Evolutionary conservation across 768 basidiomycete genomes (phyloP).

Genomic region (Podaxis rugospora): DNA sequence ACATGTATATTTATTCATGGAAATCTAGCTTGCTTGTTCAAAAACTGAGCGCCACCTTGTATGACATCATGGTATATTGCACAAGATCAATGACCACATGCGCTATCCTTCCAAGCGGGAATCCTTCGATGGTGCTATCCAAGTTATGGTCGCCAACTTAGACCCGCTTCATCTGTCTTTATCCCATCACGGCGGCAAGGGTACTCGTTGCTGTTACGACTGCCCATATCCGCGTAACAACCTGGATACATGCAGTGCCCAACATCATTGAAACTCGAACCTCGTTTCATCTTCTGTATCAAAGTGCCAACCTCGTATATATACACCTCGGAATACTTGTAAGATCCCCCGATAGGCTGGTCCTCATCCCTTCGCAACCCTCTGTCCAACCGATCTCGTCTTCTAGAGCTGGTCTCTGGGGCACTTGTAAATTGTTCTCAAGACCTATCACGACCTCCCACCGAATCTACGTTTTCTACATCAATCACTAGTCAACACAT

Average conservation of each 20-base stretch:
- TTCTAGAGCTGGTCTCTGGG: constrained; percentile 27
- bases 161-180: not conserved
- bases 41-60: not conserved
- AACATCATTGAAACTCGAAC: not conserved
- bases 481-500: not conserved
- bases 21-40: not conserved
- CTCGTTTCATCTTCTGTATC: not conserved
- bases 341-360: constrained; percentile 36
- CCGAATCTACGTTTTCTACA: not conserved
- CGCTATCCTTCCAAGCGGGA: not conserved
- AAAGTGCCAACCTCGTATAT: constrained; percentile 19
- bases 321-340: constrained; percentile 23
- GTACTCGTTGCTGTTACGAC: not conserved
- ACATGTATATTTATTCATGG: no score
- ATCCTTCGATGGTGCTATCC: not conserved
- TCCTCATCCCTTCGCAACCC: constrained; percentile 30
- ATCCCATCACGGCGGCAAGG: not conserved
- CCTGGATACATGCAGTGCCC: not conserved
- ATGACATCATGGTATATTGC: not conserved
- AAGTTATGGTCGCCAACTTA: not conserved
- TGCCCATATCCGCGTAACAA: not conserved
- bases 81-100: not conserved
- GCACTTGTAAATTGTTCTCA: constrained; percentile 12
- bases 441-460: constrained; percentile 16
- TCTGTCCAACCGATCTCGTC: constrained; percentile 6